These are phyloP conservation scores for Apiotrichum domesticum DNA, from an alignment of 1,284 basidiomycete species.

Conservation along the genomic window DNA sequence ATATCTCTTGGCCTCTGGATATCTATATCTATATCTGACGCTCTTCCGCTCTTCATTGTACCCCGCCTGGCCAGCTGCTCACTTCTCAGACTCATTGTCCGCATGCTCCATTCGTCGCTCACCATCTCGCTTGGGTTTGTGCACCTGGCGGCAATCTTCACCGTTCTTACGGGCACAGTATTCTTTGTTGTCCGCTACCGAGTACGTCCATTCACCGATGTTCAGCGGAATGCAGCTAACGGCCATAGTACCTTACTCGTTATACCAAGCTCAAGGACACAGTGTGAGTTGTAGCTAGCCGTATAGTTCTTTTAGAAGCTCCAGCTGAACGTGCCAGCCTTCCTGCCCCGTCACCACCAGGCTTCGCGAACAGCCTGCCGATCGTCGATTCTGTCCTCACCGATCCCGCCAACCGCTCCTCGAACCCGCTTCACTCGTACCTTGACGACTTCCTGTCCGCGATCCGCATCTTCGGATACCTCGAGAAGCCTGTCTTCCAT, in stretches of 20 bases:
- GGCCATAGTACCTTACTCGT: slow-evolving; percentile 43
- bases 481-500: slow-evolving; percentile 93
- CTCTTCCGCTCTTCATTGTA: too few relatives aligned
- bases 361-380: slow-evolving; percentile 28
- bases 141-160: slow-evolving; percentile 72
- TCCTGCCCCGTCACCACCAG: slow-evolving; percentile 32
- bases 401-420: slow-evolving; percentile 57
- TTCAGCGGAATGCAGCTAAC: slow-evolving; percentile 45
- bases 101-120: slow-evolving; percentile 77
- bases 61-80: slow-evolving; percentile 18
- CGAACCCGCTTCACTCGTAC: slow-evolving; percentile 79
- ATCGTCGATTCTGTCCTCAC: slow-evolving; percentile 52
- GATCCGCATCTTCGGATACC: slow-evolving; percentile 88
- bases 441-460: slow-evolving; percentile 91
- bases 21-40: too few relatives aligned
- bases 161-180: slow-evolving; percentile 58
- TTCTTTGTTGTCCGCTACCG: slow-evolving; percentile 78
- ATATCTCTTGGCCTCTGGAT: not conserved
- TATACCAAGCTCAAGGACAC: slow-evolving; percentile 74
- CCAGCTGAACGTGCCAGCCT: slow-evolving; percentile 8
- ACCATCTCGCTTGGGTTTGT: slow-evolving; percentile 85
- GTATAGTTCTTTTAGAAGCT: not conserved
- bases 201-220: slow-evolving; percentile 58
- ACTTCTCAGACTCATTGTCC: slow-evolving; percentile 49
- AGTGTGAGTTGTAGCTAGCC: slow-evolving; percentile 48